These are phyloP conservation scores for Xylaria sp. DNA, from an alignment of 2,329 filamentous ascomycete genomes.

Conservation along the genomic window DNA sequence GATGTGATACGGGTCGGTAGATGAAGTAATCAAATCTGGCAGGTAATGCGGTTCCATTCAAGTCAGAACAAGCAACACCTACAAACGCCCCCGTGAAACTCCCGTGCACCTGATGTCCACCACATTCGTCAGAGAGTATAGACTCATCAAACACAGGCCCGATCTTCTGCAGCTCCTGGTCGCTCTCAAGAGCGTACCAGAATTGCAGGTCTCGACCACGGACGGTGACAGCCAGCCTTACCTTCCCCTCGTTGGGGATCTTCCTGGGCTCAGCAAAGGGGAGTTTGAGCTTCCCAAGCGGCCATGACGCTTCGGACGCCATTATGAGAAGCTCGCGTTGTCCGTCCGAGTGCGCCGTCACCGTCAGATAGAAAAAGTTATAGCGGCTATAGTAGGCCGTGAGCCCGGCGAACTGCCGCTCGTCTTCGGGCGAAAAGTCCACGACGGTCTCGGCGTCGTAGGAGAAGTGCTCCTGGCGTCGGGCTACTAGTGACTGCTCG, in stretches of 20 bases:
- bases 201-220: conserved; percentile 66
- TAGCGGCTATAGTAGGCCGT: conserved; percentile 71
- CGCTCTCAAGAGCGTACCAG: conserved; percentile 61
- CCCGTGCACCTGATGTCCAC: conserved; percentile 68
- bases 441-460: conserved; percentile 68
- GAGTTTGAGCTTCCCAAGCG: conserved; percentile 58
- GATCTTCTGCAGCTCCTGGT: conserved; percentile 57
- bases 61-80: conserved; percentile 64
- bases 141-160: conserved; percentile 68
- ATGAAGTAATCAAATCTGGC: conserved; percentile 64
- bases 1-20: conserved; percentile 60
- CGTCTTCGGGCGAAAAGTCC: conserved; percentile 64
- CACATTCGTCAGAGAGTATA: conserved; percentile 70
- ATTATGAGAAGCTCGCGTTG: conserved; percentile 67
- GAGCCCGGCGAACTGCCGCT: conserved; percentile 69
- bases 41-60: conserved; percentile 60
- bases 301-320: conserved; percentile 66
- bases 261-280: conserved; percentile 57
- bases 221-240: conserved; percentile 62
- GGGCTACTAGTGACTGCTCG: conserved; percentile 65
- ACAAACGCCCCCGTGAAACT: conserved; percentile 73
- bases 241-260: conserved; percentile 65
- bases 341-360: conserved; percentile 66
- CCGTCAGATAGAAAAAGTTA: conserved; percentile 72
- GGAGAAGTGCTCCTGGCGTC: conserved; percentile 68